Conservation (phyloP, 768 basidiomycete species). For the Phlebiopsis flavidoalba region DNA sequence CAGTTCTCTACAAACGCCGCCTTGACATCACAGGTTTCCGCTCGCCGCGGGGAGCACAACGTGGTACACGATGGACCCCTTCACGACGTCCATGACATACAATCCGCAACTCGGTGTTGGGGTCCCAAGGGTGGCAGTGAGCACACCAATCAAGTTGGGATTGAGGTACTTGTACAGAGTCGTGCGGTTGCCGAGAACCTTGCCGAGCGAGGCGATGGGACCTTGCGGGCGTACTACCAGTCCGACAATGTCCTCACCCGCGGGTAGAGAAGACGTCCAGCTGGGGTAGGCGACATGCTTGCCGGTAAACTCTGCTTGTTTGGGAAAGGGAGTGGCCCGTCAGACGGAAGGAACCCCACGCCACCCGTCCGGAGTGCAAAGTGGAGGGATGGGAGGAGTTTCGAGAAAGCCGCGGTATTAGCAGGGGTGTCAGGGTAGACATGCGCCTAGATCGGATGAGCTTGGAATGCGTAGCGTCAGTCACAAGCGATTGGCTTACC, state of each 20-base stretch:
- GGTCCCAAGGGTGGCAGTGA: constrained; percentile 40
- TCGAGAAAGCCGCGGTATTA: constrained; percentile 38
- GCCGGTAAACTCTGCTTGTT: constrained; percentile 37
- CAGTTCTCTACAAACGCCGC: constrained; percentile 82
- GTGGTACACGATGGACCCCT: constrained; percentile 73
- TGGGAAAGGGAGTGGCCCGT: constrained; percentile 52
- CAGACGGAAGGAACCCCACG: constrained; percentile 39
- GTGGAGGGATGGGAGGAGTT: constrained; percentile 41
- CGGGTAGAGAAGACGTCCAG: constrained; percentile 59
- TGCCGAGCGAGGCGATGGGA: constrained; percentile 73
- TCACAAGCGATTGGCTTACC: constrained; percentile 33
- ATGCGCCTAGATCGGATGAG: constrained; percentile 38
- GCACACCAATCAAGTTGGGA: constrained; percentile 64
- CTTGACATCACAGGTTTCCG: constrained; percentile 57
- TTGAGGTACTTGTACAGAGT: constrained; percentile 96
- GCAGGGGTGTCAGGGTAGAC: constrained; percentile 59
- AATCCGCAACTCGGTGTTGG: constrained; percentile 46
- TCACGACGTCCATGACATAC: constrained; percentile 74
- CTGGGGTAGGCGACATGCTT: constrained; percentile 51
- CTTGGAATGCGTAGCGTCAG: no score
- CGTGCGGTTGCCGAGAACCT: constrained; percentile 80
- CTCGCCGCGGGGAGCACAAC: constrained; percentile 43
- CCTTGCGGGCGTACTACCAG: constrained; percentile 42
- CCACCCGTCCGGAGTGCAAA: constrained; percentile 50
- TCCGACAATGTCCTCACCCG: constrained; percentile 51